A percentile compares a stretch with the other conserved stretches of the same genome.
Evolutionary conservation across 768 basidiomycete genomes (phyloP).

Genomic region (Leccinellum albellum): DNA sequence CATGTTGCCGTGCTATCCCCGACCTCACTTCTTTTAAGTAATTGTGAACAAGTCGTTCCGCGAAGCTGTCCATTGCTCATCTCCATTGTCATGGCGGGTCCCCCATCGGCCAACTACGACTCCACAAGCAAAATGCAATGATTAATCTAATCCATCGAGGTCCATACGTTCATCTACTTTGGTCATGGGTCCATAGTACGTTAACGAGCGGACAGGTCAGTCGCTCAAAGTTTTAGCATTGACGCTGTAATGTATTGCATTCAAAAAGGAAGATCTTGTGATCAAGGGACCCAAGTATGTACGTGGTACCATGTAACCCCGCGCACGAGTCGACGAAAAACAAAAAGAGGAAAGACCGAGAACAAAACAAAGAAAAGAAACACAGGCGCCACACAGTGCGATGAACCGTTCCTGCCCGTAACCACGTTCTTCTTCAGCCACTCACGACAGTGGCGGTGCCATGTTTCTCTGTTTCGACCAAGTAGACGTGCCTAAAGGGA

Average conservation of each 20-base stretch:
- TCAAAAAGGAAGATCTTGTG: background rate
- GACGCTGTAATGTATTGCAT: conserved; percentile 10
- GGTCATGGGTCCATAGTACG: conserved; percentile 1
- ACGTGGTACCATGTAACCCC: background rate
- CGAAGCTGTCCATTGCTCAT: conserved; percentile 15
- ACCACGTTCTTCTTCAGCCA: conserved; percentile 23
- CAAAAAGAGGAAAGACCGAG: background rate
- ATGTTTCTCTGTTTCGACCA: conserved; percentile 6
- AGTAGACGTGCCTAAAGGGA: background rate
- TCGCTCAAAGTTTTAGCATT: conserved; percentile 5
- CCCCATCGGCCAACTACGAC: background rate
- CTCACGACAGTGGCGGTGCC: conserved; percentile 15
- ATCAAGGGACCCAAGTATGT: conserved; percentile 3
- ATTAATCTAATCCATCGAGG: background rate
- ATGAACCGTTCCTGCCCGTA: conserved; percentile 10
- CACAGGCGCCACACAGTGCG: conserved; percentile 17
- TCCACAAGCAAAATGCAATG: background rate
- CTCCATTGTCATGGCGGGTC: conserved; percentile 15
- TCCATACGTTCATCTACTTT: background rate
- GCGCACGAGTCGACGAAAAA: background rate
- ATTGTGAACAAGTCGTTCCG: conserved; percentile 11
- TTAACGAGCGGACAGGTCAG: background rate
- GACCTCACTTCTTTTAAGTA: conserved; percentile 10
- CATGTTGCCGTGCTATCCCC: conserved; percentile 5
- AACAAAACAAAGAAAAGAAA: conserved; percentile 1